Base-by-base conservation (phyloP, 352 stramenopile species). In the Phytophthora palmivora region DNA sequence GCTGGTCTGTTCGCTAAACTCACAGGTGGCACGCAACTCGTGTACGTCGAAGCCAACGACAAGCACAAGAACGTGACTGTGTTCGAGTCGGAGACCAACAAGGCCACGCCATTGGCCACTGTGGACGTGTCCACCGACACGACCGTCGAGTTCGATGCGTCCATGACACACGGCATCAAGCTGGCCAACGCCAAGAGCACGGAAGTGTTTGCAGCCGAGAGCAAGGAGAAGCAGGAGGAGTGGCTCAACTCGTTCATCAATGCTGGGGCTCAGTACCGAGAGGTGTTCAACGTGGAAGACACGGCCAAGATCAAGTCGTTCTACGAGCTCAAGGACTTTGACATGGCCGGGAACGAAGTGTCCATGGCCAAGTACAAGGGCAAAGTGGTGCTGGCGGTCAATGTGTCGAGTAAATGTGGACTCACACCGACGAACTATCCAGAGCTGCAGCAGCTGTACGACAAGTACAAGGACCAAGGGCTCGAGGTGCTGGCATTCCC, bases 341-440 rank as follows among this genome's bases (percentile, higher is more conserved):
- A 87, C 45, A 95, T 97, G 62, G 50, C 82, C 12, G 75, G 78
- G 16, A 82, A 84, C 16, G 76, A 87, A 22, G 76, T 94, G 19
- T 62, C 49, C 24, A 89, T 97, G 74, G 65, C 66, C 11, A 71
- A 77, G 30, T 97, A 85, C 65, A 76, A 79, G 50, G 84, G 85
- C 15, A 79, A 91, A 30, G 79, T 94, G 21, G 46, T 86, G 11
- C 55, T 90, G 45, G 70, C 87, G 11, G 85, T 95, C 1, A 96
- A 96, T 57, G 88, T 95, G n/a, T 88, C 86, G 12, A 88, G 76
- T 6, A 84, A 90, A 78, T 95, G 87, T 81, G 88, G 86, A 15
- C 62, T 92, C 36, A 95, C 88, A 2, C 85, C 89, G 55, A 72
- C 68, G 53, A 96, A 97, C 71, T 96, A 97, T 82, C 87, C 83